Evolutionary conservation across 140 eudicot genomes (phyloP), one percentile per base, ranked within the genome.

Genomic region (Cichorium intybus): DNA sequence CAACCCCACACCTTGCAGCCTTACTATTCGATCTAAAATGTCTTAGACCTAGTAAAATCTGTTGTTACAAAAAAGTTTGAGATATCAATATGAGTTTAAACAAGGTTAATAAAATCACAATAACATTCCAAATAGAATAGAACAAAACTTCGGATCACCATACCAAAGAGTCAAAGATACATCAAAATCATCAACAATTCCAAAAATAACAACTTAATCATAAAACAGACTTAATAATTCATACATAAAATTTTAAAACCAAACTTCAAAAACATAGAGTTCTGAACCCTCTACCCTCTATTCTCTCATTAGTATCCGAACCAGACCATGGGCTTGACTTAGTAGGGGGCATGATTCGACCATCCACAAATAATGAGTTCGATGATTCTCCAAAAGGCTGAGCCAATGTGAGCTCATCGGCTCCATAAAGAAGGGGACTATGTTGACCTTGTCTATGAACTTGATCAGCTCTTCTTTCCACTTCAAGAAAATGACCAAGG

Each of bases 401-500:
- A 24, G 87, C 84, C 77, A 77, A 35, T 10, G 83, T 70, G 15
- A 82, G 62, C 56, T 80, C 95, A 54, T 86, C 95, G 7, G 87
- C 87, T 35, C 88, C 87, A 69, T 77, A 81, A 16, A 66, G 29
- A 21, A 75, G 43, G 6, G 83, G 83, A 66, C 82, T 73, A 26
- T 69, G 80, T 18, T 62, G 79, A 33, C 69, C 77, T 62, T 73
- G 84, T 35, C 80, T 65, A 16, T 78, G 80, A 29, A 79, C 91
- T 22, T 69, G 66, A 66, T 85, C 79, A 11, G 84, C 86, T 55
- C 88, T 81, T 78, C 95, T 81, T 71, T 87, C 95, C 50, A 76
- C 86, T 57, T 80, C 95, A 49, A 87, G 95, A 72, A 87, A 84
- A 23, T 87, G 95, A 59, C 88, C 95, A n/a, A 87, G 82, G 24